A percentile compares a stretch with the other conserved stretches of the same genome.
These are phyloP conservation scores for Epichloe bromicola DNA, from an alignment of 2,329 filamentous ascomycete genomes.

Conservation along the genomic window DNA sequence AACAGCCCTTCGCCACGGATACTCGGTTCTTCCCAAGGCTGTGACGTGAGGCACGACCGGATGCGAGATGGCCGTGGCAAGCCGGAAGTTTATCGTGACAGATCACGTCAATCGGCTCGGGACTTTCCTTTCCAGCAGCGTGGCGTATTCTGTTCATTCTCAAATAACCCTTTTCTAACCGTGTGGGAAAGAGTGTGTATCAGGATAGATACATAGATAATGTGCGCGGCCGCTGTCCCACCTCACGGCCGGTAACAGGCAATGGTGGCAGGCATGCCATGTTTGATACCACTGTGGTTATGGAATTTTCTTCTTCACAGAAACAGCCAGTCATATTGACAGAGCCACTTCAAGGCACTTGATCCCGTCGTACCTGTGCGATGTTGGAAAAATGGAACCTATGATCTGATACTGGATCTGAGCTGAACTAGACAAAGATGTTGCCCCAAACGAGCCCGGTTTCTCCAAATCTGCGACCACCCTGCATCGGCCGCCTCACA, in stretches of 20 bases:
- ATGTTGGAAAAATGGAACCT: not conserved
- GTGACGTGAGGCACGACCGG: not conserved
- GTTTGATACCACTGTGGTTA: no score
- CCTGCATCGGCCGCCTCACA: slow-evolving; percentile 2
- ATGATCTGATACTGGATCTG: not conserved
- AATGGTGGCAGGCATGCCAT: not conserved
- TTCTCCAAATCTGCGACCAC: slow-evolving; percentile 9
- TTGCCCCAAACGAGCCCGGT: slow-evolving; percentile 1
- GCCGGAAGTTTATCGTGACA: not conserved
- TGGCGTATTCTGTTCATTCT: not conserved
- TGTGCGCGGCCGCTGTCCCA: not conserved
- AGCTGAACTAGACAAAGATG: not conserved
- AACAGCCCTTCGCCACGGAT: not conserved
- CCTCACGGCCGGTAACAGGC: not conserved
- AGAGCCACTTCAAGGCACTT: not conserved
- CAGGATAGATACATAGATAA: not conserved
- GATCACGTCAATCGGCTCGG: not conserved
- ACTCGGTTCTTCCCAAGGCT: not conserved
- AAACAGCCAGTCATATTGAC: not conserved
- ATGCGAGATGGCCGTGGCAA: not conserved
- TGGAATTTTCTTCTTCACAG: no score
- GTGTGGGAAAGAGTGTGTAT: not conserved
- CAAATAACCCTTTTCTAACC: not conserved
- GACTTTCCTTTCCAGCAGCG: no score
- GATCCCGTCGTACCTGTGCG: not conserved